These are phyloP conservation scores for Annulohypoxylon moriforme DNA, from an alignment of 495 filamentous ascomycete species.

Conservation along the genomic window DNA sequence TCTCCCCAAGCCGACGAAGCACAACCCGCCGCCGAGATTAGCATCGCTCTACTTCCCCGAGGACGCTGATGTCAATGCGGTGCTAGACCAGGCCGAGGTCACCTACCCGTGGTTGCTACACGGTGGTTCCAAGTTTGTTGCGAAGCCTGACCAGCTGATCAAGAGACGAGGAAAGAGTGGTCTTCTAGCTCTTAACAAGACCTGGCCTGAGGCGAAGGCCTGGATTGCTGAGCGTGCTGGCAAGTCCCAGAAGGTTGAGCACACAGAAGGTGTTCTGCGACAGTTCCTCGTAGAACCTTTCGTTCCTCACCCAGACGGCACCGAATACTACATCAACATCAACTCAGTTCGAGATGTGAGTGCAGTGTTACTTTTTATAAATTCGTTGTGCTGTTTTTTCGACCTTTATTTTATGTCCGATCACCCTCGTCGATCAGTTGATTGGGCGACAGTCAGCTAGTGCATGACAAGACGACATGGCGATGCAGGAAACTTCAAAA, in stretches of 20 bases:
- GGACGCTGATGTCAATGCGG: conserved; percentile 79
- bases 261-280: conserved; percentile 85
- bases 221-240: conserved; percentile 94
- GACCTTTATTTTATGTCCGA: conserved; percentile 41
- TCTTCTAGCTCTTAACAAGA: conserved; percentile 95
- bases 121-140: conserved; percentile 89
- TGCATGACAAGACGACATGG: conserved; percentile 32
- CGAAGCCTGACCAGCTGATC: conserved; percentile 99
- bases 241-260: conserved; percentile 93
- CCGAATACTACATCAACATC: conserved; percentile 99
- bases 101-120: conserved; percentile 94
- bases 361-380: conserved; percentile 40
- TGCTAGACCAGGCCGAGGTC: conserved; percentile 94
- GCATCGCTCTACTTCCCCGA: conserved; percentile 94
- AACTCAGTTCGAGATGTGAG: conserved; percentile 90
- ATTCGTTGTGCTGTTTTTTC: conserved; percentile 31
- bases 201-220: conserved; percentile 88
- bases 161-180: conserved; percentile 99
- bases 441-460: conserved; percentile 23
- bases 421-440: conserved; percentile 13
- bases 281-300: conserved; percentile 99
- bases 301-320: conserved; percentile 89
- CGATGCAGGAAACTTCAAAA: not conserved
- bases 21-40: conserved; percentile 92
- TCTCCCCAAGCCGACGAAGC: conserved; percentile 83